Percentiles rank a stretch among this genome's conserved stretches.
These are phyloP conservation scores for Cucurbita argyrosperma DNA, from an alignment of 306 rosid genomes.

Conservation along the genomic window DNA sequence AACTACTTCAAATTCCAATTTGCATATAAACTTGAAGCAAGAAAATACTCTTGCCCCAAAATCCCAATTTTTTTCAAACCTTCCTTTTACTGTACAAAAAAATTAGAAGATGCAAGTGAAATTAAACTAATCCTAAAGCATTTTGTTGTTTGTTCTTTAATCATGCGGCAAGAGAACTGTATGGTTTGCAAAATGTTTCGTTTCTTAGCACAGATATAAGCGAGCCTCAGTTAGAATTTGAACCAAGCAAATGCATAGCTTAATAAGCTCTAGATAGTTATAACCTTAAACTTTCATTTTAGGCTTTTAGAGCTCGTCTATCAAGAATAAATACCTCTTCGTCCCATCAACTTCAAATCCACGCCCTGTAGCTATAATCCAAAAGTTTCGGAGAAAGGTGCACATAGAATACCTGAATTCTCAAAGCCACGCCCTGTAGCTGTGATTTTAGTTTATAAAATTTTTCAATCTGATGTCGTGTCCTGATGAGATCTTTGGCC, in stretches of 20 bases:
- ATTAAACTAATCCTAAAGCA: background rate
- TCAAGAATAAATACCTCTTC: background rate
- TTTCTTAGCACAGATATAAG: background rate
- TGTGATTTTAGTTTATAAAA: conserved; percentile 71
- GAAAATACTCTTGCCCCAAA: background rate
- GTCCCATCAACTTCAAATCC: background rate
- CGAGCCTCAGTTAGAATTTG: background rate
- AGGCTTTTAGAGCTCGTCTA: background rate
- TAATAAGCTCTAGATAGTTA: background rate
- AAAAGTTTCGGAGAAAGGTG: background rate
- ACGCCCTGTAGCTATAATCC: background rate
- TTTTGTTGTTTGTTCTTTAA: background rate
- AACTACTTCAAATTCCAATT: background rate
- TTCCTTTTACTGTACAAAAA: background rate
- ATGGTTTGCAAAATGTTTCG: background rate
- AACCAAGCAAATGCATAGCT: background rate
- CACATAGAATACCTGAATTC: conserved; percentile 46
- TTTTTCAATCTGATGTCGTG: conserved; percentile 67
- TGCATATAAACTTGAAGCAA: background rate
- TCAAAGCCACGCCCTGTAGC: conserved; percentile 66
- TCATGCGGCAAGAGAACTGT: background rate
- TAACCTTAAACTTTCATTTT: background rate
- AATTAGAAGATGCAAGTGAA: background rate
- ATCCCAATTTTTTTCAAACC: background rate
- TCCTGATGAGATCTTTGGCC: conserved; percentile 75